phyloP scores from a whole-genome alignment of 805 yeast species.

The Yarrowia sp. region DNA sequence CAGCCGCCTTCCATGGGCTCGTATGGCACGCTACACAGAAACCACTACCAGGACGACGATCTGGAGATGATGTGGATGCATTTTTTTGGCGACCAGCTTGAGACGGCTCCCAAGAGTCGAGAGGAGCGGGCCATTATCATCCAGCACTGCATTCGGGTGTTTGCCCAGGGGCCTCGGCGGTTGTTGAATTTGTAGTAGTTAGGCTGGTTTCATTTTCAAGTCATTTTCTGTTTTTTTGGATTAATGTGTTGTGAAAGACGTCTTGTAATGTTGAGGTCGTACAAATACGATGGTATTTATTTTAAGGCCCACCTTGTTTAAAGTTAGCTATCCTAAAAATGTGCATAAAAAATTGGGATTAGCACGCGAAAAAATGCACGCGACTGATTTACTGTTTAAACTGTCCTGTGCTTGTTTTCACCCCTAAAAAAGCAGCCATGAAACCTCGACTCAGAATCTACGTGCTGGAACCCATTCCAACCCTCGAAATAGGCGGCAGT shows the following conservation, averaged over 20 bases:
- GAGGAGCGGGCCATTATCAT: neutral
- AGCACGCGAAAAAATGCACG: neutral
- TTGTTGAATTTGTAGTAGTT: neutral
- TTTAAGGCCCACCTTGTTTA: too few relatives aligned
- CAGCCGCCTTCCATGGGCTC: constrained; percentile 5
- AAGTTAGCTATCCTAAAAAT: neutral
- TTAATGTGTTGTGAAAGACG: too few relatives aligned
- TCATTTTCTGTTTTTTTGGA: too few relatives aligned
- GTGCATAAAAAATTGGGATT: neutral
- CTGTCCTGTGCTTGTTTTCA: too few relatives aligned
- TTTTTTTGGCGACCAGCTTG: neutral
- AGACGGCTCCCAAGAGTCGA: neutral
- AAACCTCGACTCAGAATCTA: neutral
- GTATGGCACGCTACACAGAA: neutral
- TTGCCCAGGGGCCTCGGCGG: constrained; percentile 4
- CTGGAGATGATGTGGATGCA: constrained; percentile 8
- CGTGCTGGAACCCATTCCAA: constrained; percentile 4
- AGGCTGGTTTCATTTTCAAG: neutral
- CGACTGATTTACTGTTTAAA: too few relatives aligned
- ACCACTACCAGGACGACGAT: constrained; percentile 8
- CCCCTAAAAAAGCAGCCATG: too few relatives aligned
- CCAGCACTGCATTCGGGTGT: constrained; percentile 6
- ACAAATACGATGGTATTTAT: too few relatives aligned
- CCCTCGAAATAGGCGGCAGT: neutral
- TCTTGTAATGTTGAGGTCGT: too few relatives aligned